Conservation (phyloP, 2,329 filamentous ascomycete genomes). For the Knoxdaviesia proteae region DNA sequence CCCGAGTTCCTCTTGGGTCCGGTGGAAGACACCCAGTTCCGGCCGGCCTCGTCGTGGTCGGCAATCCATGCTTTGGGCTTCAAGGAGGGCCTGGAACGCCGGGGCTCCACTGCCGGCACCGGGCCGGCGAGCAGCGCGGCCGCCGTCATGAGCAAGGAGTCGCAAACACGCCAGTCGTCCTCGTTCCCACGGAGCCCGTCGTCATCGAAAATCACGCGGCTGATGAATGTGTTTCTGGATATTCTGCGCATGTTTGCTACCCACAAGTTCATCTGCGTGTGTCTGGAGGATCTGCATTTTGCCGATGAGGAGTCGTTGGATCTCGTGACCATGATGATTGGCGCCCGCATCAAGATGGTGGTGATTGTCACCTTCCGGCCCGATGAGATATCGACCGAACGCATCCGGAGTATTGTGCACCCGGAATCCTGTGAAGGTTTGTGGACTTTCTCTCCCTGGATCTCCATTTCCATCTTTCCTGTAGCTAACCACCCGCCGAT, state of each 20-base stretch:
- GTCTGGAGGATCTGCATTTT: constrained; percentile 75
- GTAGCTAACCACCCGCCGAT: constrained; percentile 8
- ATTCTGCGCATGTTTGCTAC: constrained; percentile 62
- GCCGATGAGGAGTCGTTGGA: constrained; percentile 77
- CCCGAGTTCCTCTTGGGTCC: constrained; percentile 49
- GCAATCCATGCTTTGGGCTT: constrained; percentile 17
- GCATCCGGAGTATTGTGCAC: constrained; percentile 30
- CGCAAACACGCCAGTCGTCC: no score
- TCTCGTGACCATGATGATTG: constrained; percentile 61
- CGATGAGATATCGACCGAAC: constrained; percentile 38
- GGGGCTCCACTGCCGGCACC: constrained; percentile 27
- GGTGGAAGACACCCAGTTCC: constrained; percentile 14
- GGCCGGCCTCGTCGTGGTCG: constrained; percentile 8
- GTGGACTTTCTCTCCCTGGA: neutral
- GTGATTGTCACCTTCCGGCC: constrained; percentile 59
- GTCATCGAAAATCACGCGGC: constrained; percentile 44
- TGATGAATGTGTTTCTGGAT: constrained; percentile 78
- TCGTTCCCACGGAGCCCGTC: constrained; percentile 14
- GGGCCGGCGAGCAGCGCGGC: constrained; percentile 16
- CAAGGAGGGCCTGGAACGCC: constrained; percentile 17
- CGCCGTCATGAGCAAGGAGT: constrained; percentile 10
- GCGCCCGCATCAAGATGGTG: constrained; percentile 59
- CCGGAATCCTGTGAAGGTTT: constrained; percentile 32
- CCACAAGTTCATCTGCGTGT: constrained; percentile 75
- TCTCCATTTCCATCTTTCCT: neutral